phyloP scores from a whole-genome alignment of 1,284 basidiomycete genomes.

The Marasmius oreades region DNA sequence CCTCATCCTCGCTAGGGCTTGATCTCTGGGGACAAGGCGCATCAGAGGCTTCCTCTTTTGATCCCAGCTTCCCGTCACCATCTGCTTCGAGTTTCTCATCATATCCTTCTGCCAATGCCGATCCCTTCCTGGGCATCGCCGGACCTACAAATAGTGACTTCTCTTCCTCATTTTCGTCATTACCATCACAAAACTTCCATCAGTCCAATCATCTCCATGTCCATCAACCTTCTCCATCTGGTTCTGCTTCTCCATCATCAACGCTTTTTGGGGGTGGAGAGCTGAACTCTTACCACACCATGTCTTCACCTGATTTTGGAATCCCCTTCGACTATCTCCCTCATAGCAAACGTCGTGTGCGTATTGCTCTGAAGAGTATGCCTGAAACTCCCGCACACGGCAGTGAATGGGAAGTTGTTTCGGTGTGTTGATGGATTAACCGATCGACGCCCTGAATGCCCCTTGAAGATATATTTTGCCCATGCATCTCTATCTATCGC shows the following conservation, averaged over 20 bases:
- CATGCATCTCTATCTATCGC: not conserved
- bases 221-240: conserved; percentile 5
- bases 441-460: not conserved
- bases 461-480: not conserved
- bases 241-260: conserved; percentile 30
- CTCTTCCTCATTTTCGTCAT: conserved; percentile 2
- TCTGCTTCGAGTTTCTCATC: conserved; percentile 19
- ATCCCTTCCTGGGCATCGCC: conserved; percentile 57
- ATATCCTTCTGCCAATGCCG: conserved; percentile 27
- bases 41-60: not conserved
- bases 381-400: conserved; percentile 57
- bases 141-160: conserved; percentile 32
- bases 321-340: conserved; percentile 31
- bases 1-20: conserved; percentile 27
- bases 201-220: not conserved
- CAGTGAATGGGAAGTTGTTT: conserved; percentile 66
- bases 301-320: conserved; percentile 40
- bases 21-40: conserved; percentile 10
- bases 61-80: conserved; percentile 4
- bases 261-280: conserved; percentile 26
- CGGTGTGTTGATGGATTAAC: conserved; percentile 47
- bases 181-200: not conserved
- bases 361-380: conserved; percentile 62
- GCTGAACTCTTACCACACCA: conserved; percentile 25
- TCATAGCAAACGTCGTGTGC: conserved; percentile 44